phyloP scores from a whole-genome alignment of 2,329 filamentous ascomycete species.

The Aaosphaeria pasadenensis region DNA sequence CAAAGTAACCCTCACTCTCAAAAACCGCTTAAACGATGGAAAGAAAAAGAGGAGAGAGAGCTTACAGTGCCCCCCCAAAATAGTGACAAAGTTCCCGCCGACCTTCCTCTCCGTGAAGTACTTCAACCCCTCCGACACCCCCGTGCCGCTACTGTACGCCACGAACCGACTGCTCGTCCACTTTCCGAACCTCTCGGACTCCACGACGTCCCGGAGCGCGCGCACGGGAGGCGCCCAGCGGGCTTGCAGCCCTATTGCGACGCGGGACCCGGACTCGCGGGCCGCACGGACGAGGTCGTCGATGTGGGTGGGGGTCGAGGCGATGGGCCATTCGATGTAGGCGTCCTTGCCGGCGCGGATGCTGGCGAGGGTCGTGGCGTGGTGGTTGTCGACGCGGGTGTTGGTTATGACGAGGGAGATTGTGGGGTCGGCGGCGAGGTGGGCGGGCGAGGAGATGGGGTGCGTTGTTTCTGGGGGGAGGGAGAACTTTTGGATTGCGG shows the following conservation, averaged over 20 bases:
- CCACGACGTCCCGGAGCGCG: slow-evolving; percentile 43
- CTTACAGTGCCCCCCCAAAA: slow-evolving; percentile 29
- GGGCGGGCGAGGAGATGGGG: slow-evolving; percentile 42
- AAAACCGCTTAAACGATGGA: neutral
- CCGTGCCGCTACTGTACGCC: slow-evolving; percentile 11
- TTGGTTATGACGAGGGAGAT: slow-evolving; percentile 45
- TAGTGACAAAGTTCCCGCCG: slow-evolving; percentile 37
- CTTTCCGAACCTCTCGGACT: slow-evolving; percentile 39
- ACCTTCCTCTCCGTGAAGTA: slow-evolving; percentile 52
- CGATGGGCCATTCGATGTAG: slow-evolving; percentile 50
- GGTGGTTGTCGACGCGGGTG: slow-evolving; percentile 41
- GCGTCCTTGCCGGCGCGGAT: slow-evolving; percentile 45
- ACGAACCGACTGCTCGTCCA: slow-evolving; percentile 34
- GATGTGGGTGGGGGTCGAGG: slow-evolving; percentile 35
- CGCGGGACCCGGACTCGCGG: slow-evolving; percentile 37
- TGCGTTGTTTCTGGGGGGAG: slow-evolving; percentile 36
- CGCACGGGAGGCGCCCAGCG: slow-evolving; percentile 36
- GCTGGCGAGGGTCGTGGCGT: slow-evolving; percentile 36
- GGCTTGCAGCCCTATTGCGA: slow-evolving; percentile 48
- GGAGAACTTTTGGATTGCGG: slow-evolving; percentile 39
- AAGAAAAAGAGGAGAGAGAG: neutral
- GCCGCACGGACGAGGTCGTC: slow-evolving; percentile 42
- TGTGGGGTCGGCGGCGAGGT: slow-evolving; percentile 41
- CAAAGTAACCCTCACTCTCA: neutral
- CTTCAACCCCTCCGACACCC: slow-evolving; percentile 23